A percentile compares a stretch with the other conserved stretches of the same genome.
Conservation (phyloP, 140 eudicot species). For the Stevia rebaudiana region DNA sequence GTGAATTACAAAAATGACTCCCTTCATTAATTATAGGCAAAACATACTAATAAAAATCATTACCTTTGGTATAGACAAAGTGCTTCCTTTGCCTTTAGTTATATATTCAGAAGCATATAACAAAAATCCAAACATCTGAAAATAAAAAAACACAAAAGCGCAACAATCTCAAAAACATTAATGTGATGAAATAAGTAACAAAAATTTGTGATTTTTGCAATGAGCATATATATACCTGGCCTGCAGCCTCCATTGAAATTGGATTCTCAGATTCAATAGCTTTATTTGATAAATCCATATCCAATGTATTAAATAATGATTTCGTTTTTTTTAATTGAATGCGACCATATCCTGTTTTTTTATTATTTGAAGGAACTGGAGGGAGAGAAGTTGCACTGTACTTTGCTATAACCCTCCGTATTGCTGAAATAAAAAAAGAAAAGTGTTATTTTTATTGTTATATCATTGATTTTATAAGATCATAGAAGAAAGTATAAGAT, state of each 20-base stretch:
- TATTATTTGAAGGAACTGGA: conserved; percentile 55
- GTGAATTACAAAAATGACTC: background rate
- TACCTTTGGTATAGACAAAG: conserved; percentile 81
- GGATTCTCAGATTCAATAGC: conserved; percentile 61
- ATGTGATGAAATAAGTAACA: background rate
- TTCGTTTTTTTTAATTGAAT: conserved; percentile 47
- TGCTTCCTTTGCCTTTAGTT: conserved; percentile 41
- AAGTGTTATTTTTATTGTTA: background rate
- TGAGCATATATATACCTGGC: conserved; percentile 53
- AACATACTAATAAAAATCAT: background rate
- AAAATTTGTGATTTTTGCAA: background rate
- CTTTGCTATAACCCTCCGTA: conserved; percentile 55
- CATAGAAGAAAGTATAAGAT: background rate
- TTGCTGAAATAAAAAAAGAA: conserved; percentile 41
- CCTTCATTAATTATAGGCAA: background rate
- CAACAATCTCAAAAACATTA: conserved; percentile 14
- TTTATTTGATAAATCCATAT: conserved; percentile 23
- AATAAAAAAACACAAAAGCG: conserved; percentile 12
- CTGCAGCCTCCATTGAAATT: conserved; percentile 79
- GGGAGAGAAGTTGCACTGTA: conserved; percentile 50
- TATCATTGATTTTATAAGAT: background rate
- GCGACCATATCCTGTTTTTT: conserved; percentile 65
- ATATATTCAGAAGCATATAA: conserved; percentile 58
- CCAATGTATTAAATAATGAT: conserved; percentile 45
- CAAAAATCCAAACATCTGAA: conserved; percentile 89